These are phyloP conservation scores for Globisporangium radiosum DNA, from an alignment of 352 stramenopile species.

Conservation along the genomic window DNA sequence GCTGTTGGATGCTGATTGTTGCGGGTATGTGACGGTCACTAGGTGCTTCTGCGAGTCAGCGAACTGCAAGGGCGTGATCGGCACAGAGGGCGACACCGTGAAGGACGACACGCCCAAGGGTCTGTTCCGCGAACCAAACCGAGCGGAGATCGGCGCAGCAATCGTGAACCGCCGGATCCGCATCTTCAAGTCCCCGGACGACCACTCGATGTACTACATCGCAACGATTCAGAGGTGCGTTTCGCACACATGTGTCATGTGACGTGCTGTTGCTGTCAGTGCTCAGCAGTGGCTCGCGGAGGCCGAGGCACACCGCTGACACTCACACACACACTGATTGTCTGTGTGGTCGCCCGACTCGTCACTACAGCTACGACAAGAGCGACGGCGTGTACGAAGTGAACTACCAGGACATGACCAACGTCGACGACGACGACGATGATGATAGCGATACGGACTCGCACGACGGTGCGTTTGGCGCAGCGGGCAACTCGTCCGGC, in stretches of 20 bases:
- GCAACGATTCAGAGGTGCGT: conserved; percentile 40
- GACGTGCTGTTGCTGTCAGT: no score
- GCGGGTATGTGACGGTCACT: no score
- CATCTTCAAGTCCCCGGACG: conserved; percentile 49
- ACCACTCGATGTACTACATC: conserved; percentile 53
- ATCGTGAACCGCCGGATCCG: conserved; percentile 58
- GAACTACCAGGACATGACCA: conserved; percentile 39
- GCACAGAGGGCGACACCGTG: conserved; percentile 32
- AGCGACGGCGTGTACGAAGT: conserved; percentile 47
- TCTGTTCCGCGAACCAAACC: conserved; percentile 61
- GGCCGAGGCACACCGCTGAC: not conserved
- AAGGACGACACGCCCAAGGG: conserved; percentile 36
- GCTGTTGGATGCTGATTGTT: no score
- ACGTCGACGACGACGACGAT: conserved; percentile 12
- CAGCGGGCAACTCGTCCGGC: no score
- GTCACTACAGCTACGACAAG: conserved; percentile 20
- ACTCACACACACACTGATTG: not conserved
- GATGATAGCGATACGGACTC: conserved; percentile 14
- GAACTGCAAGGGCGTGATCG: conserved; percentile 78
- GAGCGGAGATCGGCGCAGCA: conserved; percentile 31
- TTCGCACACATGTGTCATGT: no score
- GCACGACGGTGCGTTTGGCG: no score
- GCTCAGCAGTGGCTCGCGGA: no score
- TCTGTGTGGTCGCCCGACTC: not conserved
- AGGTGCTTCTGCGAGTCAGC: conserved; percentile 58